Base-by-base conservation (phyloP, 1,284 basidiomycete genomes). In the Ganoderma sinense region DNA sequence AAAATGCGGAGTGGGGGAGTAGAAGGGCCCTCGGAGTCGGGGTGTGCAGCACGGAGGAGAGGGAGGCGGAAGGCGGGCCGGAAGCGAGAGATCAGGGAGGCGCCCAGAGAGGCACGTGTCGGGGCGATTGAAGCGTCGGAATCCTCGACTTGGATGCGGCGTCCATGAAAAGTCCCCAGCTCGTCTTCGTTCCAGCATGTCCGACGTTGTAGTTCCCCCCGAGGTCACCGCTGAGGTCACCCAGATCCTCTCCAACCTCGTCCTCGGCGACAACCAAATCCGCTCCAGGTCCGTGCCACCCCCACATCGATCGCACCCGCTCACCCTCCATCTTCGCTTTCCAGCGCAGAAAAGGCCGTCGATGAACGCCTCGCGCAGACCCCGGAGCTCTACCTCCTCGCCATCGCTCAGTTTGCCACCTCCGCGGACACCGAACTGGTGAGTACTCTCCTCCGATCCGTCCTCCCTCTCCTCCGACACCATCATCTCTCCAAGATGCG, bases 221-320 rank as follows among this genome's bases (percentile, higher is more conserved):
- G 88, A 92, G 78, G 91, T 93, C 62, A 89, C 89, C 11, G 81
- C 84, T 7, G 91, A 93, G 77, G 85, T 94, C 74, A 93, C 91
- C 0, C 93, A 94, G 79, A 93, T 94, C 72, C 87, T 94, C 48
- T 91, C 92, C 13, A 94, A 94, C 80, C 87, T 94, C 29, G 91
- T 94, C 8, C 84, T 93, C 58, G 92, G 92, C 11, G 92, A 94
- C 78, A 94, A 94, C 80, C 88, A 90, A 66, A 92, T 94, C 63
- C 88, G 92, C 23, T 83, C 90, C 76, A 91, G 84, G 90, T 89
- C 73, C 72, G 87, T 84, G n/a, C 29, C 65, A 55, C 65, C 63
- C 13, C 10, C 56, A 29, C 62, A 70, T 68, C 70, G 64, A 66
- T 64, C 55, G 18, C 56, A 36, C 41, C 31, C 65, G 18, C 67